Base-by-base conservation (phyloP, 225 moss, liverwort and hornwort species). In the Antitrichia curtipendula region DNA sequence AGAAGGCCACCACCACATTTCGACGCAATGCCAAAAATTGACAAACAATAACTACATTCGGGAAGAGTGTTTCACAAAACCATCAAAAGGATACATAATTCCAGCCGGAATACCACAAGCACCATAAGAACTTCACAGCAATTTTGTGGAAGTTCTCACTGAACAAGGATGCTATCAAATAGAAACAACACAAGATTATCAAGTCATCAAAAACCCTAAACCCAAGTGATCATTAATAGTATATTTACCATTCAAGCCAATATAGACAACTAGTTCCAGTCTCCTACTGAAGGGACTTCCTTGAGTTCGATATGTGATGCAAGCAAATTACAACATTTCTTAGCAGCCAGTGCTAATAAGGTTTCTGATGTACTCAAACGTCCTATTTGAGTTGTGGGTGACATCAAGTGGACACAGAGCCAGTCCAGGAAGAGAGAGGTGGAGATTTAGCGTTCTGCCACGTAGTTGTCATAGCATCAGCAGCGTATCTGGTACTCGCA, bases 341-440 rank as follows among this genome's bases (percentile, higher is more conserved):
- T 12, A 53, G 52, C 66, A 82, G 10, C 24, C 9, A 9, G 13
- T 54, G 31, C 49, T 54, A 68, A 22, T 15, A 38, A 61, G n/a
- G 15, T 14, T 22, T 28, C 60, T 28, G 28, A 27, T 45, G 43
- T 6, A 84, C 43, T 52, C 29, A 29, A 41, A 53, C 2, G 22
- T 36, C 41, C 5, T 16, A n/a, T 3, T 18, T 22, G 17, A 80
- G 31, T 21, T 28, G 8, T 52, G 20, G 64, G 50, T n/a, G 63
- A n/a, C 63, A 76, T 84, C 59, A 87, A 41, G 82, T 4, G n/a
- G 70, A 38, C 18, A n/a, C 78, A 19, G 85, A 82, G 43, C 89
- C 91, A 24, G 87, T 91, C 91, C 89, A 96, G 17, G 95, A 94
- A 16, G 96, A 95, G 34, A 97, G 91, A 59, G 97, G 96, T 22